Evolutionary conservation across 441 rosid genomes (phyloP).

Genomic region (Euphorbia schlechtendalii): DNA sequence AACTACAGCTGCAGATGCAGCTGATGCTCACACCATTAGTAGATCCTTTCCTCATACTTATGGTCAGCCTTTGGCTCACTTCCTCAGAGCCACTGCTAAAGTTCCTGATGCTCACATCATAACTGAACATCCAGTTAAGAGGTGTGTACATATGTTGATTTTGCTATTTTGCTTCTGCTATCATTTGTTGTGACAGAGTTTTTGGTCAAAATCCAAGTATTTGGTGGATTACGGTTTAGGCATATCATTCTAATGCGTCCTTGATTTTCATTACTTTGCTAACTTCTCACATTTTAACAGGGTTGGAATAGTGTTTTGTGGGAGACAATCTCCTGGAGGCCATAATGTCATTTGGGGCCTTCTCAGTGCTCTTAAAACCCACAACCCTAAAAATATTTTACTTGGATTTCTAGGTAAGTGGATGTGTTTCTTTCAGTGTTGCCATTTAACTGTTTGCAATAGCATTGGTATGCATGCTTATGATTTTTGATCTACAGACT

Average conservation of each 20-base stretch:
- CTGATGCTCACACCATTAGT: constrained; percentile 62
- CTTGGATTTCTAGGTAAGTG: constrained; percentile 78
- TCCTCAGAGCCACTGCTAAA: constrained; percentile 72
- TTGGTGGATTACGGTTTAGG: neutral
- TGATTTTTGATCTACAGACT: neutral
- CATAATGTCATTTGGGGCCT: constrained; percentile 99
- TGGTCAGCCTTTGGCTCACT: constrained; percentile 94
- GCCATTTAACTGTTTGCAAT: neutral
- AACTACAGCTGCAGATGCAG: constrained; percentile 56
- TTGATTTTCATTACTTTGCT: neutral
- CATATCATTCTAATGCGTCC: neutral
- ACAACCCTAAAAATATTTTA: constrained; percentile 63
- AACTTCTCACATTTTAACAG: constrained; percentile 27
- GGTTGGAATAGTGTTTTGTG: constrained; percentile 91
- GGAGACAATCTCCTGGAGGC: constrained; percentile 98
- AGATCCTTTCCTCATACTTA: constrained; percentile 79
- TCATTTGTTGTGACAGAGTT: neutral
- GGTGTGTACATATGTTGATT: constrained; percentile 38
- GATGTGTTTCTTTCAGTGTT: constrained; percentile 4
- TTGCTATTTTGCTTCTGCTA: no score
- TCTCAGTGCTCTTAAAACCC: constrained; percentile 63
- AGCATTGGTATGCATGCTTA: neutral
- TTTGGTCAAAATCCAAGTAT: neutral
- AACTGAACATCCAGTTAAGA: constrained; percentile 71
- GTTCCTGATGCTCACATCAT: constrained; percentile 92